These are phyloP conservation scores for Tagetes patula DNA, from an alignment of 129 eudicot species.

Conservation along the genomic window DNA sequence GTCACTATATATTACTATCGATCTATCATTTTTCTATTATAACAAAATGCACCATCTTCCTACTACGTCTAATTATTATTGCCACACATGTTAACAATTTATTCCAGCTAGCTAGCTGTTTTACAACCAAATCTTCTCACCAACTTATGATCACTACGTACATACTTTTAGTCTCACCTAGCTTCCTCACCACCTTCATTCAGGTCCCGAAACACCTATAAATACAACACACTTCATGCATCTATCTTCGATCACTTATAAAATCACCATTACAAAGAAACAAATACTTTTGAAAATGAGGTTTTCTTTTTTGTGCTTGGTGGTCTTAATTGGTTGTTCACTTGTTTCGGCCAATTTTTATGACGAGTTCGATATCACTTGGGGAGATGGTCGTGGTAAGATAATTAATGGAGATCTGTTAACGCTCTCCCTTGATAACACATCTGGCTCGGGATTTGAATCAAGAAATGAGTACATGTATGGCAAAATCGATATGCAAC, in stretches of 20 bases:
- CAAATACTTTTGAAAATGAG: slow-evolving; percentile 14
- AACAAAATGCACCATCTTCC: slow-evolving; percentile 29
- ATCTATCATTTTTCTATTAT: not conserved
- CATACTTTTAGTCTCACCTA: slow-evolving; percentile 11
- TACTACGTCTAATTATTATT: slow-evolving; percentile 24
- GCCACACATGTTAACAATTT: slow-evolving; percentile 2
- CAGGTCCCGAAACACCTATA: slow-evolving; percentile 22
- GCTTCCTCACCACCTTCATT: slow-evolving; percentile 23
- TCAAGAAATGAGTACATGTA: slow-evolving; percentile 59
- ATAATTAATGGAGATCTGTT: slow-evolving; percentile 51
- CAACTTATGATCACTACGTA: slow-evolving; percentile 25
- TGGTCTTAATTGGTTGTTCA: slow-evolving; percentile 24
- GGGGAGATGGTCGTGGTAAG: slow-evolving; percentile 71
- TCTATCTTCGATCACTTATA: slow-evolving; percentile 14
- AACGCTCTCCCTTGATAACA: slow-evolving; percentile 63
- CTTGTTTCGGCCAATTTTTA: slow-evolving; percentile 42
- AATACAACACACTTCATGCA: slow-evolving; percentile 16
- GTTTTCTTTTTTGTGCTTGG: slow-evolving; percentile 18
- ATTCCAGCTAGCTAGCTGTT: slow-evolving; percentile 41
- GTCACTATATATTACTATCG: slow-evolving; percentile 26
- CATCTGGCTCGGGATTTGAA: slow-evolving; percentile 65
- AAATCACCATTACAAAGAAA: not conserved
- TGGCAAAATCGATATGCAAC: slow-evolving; percentile 66
- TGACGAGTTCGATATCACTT: slow-evolving; percentile 56
- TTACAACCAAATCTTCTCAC: slow-evolving; percentile 33